phyloP scores from a whole-genome alignment of 768 basidiomycete species.

The Boletus vinaceobasis region DNA sequence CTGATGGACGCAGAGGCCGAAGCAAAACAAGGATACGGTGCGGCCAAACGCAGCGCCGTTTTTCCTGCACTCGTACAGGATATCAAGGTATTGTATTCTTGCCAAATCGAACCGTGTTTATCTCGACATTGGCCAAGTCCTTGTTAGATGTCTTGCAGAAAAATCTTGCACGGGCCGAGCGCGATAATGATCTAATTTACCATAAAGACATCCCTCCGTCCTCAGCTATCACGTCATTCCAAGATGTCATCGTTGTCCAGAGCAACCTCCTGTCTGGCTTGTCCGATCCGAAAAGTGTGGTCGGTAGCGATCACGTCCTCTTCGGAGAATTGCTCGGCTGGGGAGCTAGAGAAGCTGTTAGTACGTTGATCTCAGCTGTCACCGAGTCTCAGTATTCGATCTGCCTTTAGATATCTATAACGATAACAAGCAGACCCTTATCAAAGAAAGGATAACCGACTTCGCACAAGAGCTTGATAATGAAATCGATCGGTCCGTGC shows the following conservation, averaged over 20 bases:
- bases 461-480: conserved; percentile 62
- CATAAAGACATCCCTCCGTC: conserved; percentile 80
- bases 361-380: conserved; percentile 41
- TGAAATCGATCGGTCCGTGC: conserved; percentile 54
- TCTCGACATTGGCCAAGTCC: conserved; percentile 47
- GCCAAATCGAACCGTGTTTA: not conserved
- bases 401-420: conserved; percentile 70
- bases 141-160: conserved; percentile 68
- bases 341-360: conserved; percentile 87
- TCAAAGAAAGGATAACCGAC: conserved; percentile 64
- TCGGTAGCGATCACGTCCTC: conserved; percentile 55
- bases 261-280: conserved; percentile 54
- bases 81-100: conserved; percentile 53
- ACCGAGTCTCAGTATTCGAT: not conserved
- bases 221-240: conserved; percentile 62
- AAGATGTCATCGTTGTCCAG: conserved; percentile 64
- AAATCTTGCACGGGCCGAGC: conserved; percentile 65
- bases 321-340: conserved; percentile 78
- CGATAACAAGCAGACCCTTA: conserved; percentile 67
- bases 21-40: conserved; percentile 68
- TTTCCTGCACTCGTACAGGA: conserved; percentile 69
- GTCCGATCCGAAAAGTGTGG: conserved; percentile 50
- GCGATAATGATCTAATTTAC: conserved; percentile 96
- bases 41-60: conserved; percentile 61
- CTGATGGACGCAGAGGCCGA: conserved; percentile 62